Base-by-base conservation (phyloP, 179 eudicot genomes). In the Kewa caespitosa region DNA sequence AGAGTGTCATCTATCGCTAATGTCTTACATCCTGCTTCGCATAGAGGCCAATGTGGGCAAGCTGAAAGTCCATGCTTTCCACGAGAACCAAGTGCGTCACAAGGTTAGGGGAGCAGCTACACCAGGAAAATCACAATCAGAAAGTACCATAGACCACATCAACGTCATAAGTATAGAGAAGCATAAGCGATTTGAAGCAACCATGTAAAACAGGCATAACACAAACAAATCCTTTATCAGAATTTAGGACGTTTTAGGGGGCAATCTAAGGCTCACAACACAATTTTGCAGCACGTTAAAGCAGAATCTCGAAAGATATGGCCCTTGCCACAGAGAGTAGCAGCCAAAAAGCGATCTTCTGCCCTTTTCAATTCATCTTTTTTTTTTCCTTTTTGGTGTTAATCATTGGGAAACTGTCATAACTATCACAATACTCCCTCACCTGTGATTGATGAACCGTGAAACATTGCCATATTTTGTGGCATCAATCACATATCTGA, bases 51-150 rank as follows among this genome's bases (percentile, higher is more conserved):
- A 96, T 79, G 81, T 87, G 98, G 30, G 90, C 88, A 63, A 88
- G 90, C 73, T 83, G 89, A 76, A 84, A 78, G 74, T 96, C 98
- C 97, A 96, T 89, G 88, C 94, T 91, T 84, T 96, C 98, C 70
- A 93, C 90, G 72, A 96, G 88, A 81, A 96, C 99, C 84, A 90
- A 85, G 76, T 84, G 89, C 79, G 80, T 88, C 76, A 73, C 89
- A 72, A 96, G 97, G 85, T 96, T 96, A 1, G 99, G 98, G 43
- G 87, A 87, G 88, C 99, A 96, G 90, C 99, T 96, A 81, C 82
- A 85, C 38, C 42, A 77, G 73, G 31, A 79, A 76, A 36, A 71
- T n/a, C n/a, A 71, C 48, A 77, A 73, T 20, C n/a, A 80, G 67
- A 38, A 76, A 55, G 34, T 67, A 59, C 52, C n/a, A n/a, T n/a